Conservation (phyloP, 208 protist genomes). For the Trypanosoma mega region DNA sequence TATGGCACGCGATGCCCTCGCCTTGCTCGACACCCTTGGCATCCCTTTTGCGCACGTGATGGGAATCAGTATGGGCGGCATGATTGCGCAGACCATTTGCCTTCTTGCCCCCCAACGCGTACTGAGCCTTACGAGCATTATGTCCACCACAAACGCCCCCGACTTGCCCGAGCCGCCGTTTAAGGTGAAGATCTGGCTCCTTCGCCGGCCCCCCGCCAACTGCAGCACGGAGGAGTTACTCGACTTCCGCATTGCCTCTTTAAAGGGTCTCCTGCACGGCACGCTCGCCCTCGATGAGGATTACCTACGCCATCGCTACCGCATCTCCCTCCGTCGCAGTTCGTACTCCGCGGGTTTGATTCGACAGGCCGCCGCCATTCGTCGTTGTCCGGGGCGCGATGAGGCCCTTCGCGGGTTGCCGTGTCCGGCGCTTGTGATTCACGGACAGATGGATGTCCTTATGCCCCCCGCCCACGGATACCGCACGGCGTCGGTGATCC, state of each 20-base stretch:
- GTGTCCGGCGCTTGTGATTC: constrained; percentile 65
- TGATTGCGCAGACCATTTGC: constrained; percentile 65
- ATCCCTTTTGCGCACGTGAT: constrained; percentile 65
- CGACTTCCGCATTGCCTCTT: constrained; percentile 59
- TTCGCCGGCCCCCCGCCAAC: constrained; percentile 53
- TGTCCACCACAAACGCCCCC: constrained; percentile 74
- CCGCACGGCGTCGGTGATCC: constrained; percentile 64
- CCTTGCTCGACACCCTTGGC: constrained; percentile 52
- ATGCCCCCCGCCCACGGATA: constrained; percentile 71
- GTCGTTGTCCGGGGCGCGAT: constrained; percentile 47
- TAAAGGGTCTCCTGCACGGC: constrained; percentile 44
- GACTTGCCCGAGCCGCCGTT: constrained; percentile 68
- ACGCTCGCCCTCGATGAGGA: constrained; percentile 53
- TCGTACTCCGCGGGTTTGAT: constrained; percentile 59
- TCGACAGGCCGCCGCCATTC: constrained; percentile 67
- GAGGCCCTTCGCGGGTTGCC: constrained; percentile 35
- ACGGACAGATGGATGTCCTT: constrained; percentile 71
- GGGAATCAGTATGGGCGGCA: constrained; percentile 83
- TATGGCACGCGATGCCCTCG: constrained; percentile 66
- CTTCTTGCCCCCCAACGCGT: constrained; percentile 57
- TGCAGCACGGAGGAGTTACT: constrained; percentile 66
- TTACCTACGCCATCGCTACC: constrained; percentile 62
- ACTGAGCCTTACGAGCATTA: constrained; percentile 63
- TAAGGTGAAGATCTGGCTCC: constrained; percentile 78
- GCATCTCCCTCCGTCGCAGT: constrained; percentile 55